These are phyloP conservation scores for Chalara sp. DNA, from an alignment of 2,329 filamentous ascomycete species.

Conservation along the genomic window DNA sequence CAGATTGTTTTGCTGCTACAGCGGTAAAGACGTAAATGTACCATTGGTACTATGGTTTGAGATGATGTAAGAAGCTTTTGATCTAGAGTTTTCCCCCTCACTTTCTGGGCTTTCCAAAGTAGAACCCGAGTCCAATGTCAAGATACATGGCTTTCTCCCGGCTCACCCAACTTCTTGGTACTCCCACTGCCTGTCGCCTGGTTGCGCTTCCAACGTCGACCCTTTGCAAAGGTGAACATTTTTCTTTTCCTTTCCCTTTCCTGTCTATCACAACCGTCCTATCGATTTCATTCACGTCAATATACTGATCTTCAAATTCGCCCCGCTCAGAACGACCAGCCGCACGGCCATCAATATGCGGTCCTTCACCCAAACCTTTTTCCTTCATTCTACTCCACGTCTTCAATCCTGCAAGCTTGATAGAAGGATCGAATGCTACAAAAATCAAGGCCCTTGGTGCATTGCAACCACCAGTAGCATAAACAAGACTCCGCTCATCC, in stretches of 20 bases:
- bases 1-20: no score
- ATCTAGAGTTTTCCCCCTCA: no score
- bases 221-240: background rate
- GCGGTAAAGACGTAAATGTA: no score
- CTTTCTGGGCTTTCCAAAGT: constrained; percentile 13
- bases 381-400: constrained; percentile 13
- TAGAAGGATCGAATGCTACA: constrained; percentile 36
- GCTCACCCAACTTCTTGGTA: constrained; percentile 12
- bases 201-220: background rate
- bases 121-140: constrained; percentile 18
- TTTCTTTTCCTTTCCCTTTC: constrained; percentile 20
- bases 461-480: constrained; percentile 28
- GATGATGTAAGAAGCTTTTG: no score
- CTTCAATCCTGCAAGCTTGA: constrained; percentile 26
- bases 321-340: constrained; percentile 5
- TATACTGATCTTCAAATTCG: background rate
- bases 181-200: background rate
- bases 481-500: constrained; percentile 43
- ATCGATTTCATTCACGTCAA: constrained; percentile 14
- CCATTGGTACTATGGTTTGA: no score
- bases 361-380: constrained; percentile 20
- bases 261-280: constrained; percentile 15
- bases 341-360: constrained; percentile 21
- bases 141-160: constrained; percentile 22
- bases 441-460: constrained; percentile 32